Percentiles rank a stretch among this genome's conserved stretches.
Evolutionary conservation across 495 filamentous ascomycete genomes (phyloP).

Genomic region (Sabuloglossum arenarium): DNA sequence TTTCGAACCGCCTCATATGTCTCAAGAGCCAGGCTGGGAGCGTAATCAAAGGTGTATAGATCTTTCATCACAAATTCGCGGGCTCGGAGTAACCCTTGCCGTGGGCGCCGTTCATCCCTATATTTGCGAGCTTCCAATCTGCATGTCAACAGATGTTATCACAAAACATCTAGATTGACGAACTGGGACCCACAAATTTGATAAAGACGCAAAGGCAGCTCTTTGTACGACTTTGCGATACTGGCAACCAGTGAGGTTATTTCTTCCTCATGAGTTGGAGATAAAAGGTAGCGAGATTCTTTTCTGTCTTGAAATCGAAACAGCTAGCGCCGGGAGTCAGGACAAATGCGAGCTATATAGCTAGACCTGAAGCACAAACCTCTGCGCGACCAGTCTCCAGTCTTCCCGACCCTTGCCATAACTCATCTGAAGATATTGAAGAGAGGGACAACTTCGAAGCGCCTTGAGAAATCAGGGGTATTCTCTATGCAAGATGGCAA

Average conservation of each 20-base stretch:
- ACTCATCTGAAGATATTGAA: slow-evolving; percentile 60
- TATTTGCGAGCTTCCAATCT: slow-evolving; percentile 62
- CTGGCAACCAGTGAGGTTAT: slow-evolving; percentile 62
- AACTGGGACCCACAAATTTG: slow-evolving; percentile 48
- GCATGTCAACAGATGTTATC: slow-evolving; percentile 4
- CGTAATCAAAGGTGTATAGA: slow-evolving; percentile 84
- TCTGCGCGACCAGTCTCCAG: slow-evolving; percentile 35
- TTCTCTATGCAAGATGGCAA: not conserved
- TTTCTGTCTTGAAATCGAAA: slow-evolving; percentile 69
- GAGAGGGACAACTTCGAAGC: slow-evolving; percentile 80
- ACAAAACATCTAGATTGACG: not conserved
- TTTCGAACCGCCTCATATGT: slow-evolving; percentile 55
- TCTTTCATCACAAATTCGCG: slow-evolving; percentile 97
- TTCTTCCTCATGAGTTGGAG: slow-evolving; percentile 94
- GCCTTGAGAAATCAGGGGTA: slow-evolving; percentile 22
- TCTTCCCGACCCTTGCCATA: slow-evolving; percentile 58
- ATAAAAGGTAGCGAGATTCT: slow-evolving; percentile 50
- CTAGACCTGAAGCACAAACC: slow-evolving; percentile 17
- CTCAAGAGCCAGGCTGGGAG: slow-evolving; percentile 36
- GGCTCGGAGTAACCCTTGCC: slow-evolving; percentile 75
- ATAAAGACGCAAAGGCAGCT: slow-evolving; percentile 71
- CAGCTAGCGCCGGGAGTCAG: slow-evolving; percentile 26
- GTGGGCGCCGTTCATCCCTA: slow-evolving; percentile 71
- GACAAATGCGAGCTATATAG: not conserved
- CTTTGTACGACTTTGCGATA: slow-evolving; percentile 64